Conservation (phyloP, 306 rosid species). For the Dalbergia cochinchinensis region DNA sequence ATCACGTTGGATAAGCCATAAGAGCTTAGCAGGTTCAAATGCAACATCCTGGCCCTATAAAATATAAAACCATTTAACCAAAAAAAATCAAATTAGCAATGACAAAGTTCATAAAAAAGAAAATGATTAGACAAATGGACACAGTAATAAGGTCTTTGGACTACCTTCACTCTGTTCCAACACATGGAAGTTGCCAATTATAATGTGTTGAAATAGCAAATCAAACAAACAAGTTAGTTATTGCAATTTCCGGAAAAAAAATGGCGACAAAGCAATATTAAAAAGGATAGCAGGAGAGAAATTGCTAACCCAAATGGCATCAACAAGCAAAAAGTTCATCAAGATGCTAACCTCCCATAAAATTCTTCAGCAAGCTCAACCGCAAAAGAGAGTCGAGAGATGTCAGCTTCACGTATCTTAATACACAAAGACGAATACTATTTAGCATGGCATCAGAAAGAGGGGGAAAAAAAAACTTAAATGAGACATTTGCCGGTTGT, state of each 20-base stretch:
- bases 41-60: constrained; percentile 95
- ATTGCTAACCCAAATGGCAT: constrained; percentile 21
- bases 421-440: constrained; percentile 36
- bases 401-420: constrained; percentile 99
- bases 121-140: constrained; percentile 14
- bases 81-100: constrained; percentile 15
- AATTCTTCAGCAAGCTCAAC: constrained; percentile 99
- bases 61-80: constrained; percentile 28
- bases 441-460: constrained; percentile 18
- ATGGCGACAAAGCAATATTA: constrained; percentile 12
- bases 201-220: constrained; percentile 39
- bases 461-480: not conserved
- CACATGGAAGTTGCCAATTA: constrained; percentile 42
- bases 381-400: constrained; percentile 94
- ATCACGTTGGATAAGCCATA: constrained; percentile 99
- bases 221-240: constrained; percentile 57
- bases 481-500: not conserved
- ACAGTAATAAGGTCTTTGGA: constrained; percentile 34
- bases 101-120: constrained; percentile 11
- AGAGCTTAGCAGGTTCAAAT: constrained; percentile 97
- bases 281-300: constrained; percentile 19
- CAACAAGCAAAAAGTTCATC: constrained; percentile 25
- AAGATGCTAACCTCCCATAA: constrained; percentile 85
- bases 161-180: constrained; percentile 90
- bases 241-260: constrained; percentile 10